Percentiles rank a stretch among this genome's conserved stretches.
These are phyloP conservation scores for Salix viminalis DNA, from an alignment of 345 rosid species.

Conservation along the genomic window DNA sequence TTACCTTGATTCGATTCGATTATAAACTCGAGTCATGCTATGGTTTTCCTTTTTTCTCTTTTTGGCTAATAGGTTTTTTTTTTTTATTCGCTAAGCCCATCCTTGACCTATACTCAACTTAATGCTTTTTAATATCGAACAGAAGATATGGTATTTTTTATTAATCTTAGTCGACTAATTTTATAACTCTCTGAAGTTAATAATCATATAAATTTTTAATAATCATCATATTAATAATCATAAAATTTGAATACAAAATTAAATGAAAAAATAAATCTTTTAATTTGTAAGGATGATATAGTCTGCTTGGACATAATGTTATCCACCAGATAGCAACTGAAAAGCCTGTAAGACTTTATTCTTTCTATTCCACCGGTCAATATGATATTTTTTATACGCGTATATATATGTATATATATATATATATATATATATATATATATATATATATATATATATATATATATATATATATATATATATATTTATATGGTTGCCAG, in stretches of 20 bases:
- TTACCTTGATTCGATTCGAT: no score
- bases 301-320: background rate
- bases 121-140: background rate
- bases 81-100: background rate
- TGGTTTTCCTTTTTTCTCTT: no score
- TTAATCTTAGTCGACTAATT: no score
- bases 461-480: background rate
- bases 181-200: no score
- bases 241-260: no score
- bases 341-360: background rate
- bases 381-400: background rate
- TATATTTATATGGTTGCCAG: background rate
- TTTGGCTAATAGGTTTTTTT: no score
- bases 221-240: no score
- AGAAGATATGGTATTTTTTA: background rate
- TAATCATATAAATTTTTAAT: no score
- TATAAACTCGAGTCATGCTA: fast-evolving
- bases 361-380: background rate
- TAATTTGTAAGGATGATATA: no score
- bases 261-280: no score
- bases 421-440: no score
- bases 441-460: no score
- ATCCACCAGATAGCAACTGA: background rate
- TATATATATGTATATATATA: background rate
- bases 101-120: background rate